A percentile compares a stretch with the other conserved stretches of the same genome.
These are phyloP conservation scores for Monascus purpureus DNA, from an alignment of 495 filamentous ascomycete genomes.

Conservation along the genomic window DNA sequence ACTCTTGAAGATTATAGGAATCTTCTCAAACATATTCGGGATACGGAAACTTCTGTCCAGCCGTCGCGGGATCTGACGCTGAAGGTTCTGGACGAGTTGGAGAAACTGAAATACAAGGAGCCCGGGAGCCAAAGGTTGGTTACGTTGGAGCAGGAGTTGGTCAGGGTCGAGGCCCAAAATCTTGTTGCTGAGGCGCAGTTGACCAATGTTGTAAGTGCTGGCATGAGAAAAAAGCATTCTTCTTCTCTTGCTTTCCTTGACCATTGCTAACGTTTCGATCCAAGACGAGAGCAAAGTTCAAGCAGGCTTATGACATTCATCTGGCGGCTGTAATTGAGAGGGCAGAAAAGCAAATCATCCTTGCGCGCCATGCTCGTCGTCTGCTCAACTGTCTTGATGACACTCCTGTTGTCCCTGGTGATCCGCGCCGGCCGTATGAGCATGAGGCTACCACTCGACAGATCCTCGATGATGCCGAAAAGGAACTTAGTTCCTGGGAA, in stretches of 20 bases:
- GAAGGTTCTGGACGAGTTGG: conserved; percentile 83
- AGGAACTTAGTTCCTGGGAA: conserved; percentile 65
- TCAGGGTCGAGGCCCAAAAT: conserved; percentile 86
- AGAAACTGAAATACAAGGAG: conserved; percentile 77
- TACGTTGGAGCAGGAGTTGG: conserved; percentile 86
- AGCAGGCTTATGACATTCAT: conserved; percentile 81
- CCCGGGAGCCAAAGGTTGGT: conserved; percentile 61
- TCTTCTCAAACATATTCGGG: conserved; percentile 76
- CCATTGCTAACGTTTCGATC: conserved; percentile 1
- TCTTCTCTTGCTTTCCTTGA: neutral
- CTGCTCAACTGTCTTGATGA: conserved; percentile 85
- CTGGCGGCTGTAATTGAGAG: conserved; percentile 82
- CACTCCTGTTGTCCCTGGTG: conserved; percentile 76
- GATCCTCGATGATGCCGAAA: conserved; percentile 86
- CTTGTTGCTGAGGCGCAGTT: conserved; percentile 94
- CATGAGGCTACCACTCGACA: conserved; percentile 52
- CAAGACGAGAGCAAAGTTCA: conserved; percentile 82
- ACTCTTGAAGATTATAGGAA: conserved; percentile 70
- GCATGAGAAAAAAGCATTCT: too few species aligned
- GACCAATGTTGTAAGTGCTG: conserved; percentile 72
- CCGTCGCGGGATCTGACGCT: conserved; percentile 71
- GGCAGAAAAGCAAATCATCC: conserved; percentile 87
- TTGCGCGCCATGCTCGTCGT: conserved; percentile 76
- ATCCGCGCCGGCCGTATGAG: conserved; percentile 52
- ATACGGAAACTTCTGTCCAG: conserved; percentile 87